A percentile compares a stretch with the other conserved stretches of the same genome.
phyloP scores from a whole-genome alignment of 768 basidiomycete species.

The Lactarius tabidus region DNA sequence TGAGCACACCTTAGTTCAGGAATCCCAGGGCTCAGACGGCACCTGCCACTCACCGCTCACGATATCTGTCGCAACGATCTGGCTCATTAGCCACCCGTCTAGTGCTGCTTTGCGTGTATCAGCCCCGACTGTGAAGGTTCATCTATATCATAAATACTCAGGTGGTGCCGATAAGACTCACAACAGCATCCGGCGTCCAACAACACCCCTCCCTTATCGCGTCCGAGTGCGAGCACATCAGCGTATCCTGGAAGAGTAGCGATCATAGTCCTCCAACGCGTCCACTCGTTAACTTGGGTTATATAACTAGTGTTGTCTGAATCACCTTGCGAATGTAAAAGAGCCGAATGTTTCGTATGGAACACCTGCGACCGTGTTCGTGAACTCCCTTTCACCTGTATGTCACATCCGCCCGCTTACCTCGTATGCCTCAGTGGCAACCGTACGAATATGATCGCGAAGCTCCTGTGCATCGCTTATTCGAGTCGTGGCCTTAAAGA shows the following conservation, averaged over 20 bases:
- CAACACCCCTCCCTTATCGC: slow-evolving; percentile 35
- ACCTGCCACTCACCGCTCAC: slow-evolving; percentile 31
- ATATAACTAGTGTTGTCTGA: neutral
- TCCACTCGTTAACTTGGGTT: neutral
- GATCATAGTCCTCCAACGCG: slow-evolving; percentile 27
- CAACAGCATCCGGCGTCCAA: slow-evolving; percentile 47
- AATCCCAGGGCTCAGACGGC: neutral
- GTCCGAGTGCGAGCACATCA: slow-evolving; percentile 35
- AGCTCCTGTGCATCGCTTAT: slow-evolving; percentile 12
- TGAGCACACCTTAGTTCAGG: neutral
- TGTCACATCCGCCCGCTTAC: neutral
- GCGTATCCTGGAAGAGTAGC: slow-evolving; percentile 30
- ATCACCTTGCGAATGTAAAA: slow-evolving; percentile 30
- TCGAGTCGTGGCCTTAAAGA: slow-evolving; percentile 8
- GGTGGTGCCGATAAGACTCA: slow-evolving; percentile 28
- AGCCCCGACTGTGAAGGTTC: slow-evolving; percentile 34
- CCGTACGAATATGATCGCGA: slow-evolving; percentile 8
- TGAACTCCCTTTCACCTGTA: neutral
- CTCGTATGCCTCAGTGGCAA: slow-evolving; percentile 16
- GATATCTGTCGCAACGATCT: slow-evolving; percentile 40
- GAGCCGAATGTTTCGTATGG: slow-evolving; percentile 33
- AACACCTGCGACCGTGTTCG: slow-evolving; percentile 25
- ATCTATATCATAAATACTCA: neutral
- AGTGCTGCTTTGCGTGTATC: slow-evolving; percentile 39
- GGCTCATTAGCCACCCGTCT: slow-evolving; percentile 42